Conservation (phyloP, 2,329 filamentous ascomycete genomes). For the Fusarium sp. region DNA sequence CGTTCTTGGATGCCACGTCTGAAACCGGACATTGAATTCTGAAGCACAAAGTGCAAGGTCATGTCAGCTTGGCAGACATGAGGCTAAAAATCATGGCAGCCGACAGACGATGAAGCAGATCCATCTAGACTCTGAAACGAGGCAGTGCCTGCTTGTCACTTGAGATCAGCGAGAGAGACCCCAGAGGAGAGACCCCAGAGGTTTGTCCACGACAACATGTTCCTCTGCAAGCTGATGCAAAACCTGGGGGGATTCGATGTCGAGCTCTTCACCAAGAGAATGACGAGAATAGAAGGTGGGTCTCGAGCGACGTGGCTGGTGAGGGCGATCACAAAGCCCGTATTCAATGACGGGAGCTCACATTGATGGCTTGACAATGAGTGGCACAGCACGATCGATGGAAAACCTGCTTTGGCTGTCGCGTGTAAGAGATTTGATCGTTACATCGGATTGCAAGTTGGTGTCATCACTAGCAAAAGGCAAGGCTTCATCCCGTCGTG, state of each 20-base stretch:
- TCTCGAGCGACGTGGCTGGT: conserved; percentile 33
- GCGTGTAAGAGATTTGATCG: conserved; percentile 15
- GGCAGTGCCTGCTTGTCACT: conserved; percentile 13
- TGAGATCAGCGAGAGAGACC: conserved; percentile 8
- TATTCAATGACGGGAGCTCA: conserved; percentile 9
- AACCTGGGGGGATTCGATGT: conserved; percentile 6
- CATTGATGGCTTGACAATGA: conserved; percentile 10
- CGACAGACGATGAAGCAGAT: conserved; percentile 23
- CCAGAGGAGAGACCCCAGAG: background rate
- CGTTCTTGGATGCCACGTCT: conserved; percentile 8
- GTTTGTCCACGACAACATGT: conserved; percentile 12
- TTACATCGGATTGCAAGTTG: conserved; percentile 29
- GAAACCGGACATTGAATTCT: conserved; percentile 26
- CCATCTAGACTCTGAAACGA: conserved; percentile 30
- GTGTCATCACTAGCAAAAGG: background rate
- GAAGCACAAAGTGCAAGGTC: conserved; percentile 24
- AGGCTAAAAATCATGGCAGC: background rate
- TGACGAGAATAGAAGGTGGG: conserved; percentile 36
- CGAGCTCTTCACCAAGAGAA: background rate
- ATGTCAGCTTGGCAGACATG: background rate
- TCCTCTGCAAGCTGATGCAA: conserved; percentile 30
- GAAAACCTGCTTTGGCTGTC: conserved; percentile 7
- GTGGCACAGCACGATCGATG: background rate
- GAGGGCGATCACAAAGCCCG: conserved; percentile 19
- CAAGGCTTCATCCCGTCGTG: background rate